These are phyloP conservation scores for Chrysanthemum lavandulifolium DNA, from an alignment of 129 eudicot genomes.

Conservation along the genomic window DNA sequence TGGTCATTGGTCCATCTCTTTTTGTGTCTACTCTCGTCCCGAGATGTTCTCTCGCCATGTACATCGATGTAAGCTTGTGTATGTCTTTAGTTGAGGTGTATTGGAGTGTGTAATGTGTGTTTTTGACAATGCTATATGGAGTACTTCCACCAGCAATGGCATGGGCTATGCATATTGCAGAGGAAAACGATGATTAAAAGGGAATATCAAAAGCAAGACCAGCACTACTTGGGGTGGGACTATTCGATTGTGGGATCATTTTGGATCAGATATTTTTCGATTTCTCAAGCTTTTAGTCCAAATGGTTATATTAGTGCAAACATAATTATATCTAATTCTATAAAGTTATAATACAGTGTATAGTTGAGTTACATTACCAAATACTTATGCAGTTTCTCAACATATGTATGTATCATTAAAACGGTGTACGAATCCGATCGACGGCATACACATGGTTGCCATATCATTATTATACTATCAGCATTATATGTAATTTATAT, in stretches of 20 bases:
- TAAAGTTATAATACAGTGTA: too few species aligned
- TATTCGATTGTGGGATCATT: conserved; percentile 62
- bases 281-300: conserved; percentile 38
- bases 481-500: too few species aligned
- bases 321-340: too few species aligned
- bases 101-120: conserved; percentile 3
- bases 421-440: too few species aligned
- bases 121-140: conserved; percentile 71
- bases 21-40: conserved; percentile 64
- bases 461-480: too few species aligned
- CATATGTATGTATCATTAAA: too few species aligned
- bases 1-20: conserved; percentile 74
- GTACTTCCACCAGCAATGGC: conserved; percentile 94
- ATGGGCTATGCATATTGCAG: conserved; percentile 51
- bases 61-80: conserved; percentile 62
- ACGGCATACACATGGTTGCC: too few species aligned
- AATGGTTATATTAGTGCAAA: too few species aligned
- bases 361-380: too few species aligned
- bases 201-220: conserved; percentile 41
- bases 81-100: conserved; percentile 3
- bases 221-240: conserved; percentile 61
- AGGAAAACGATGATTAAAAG: conserved; percentile 21
- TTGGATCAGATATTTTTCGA: conserved; percentile 61
- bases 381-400: too few species aligned
- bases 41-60: conserved; percentile 70